Percentiles rank a stretch among this genome's conserved stretches.
Evolutionary conservation across 495 filamentous ascomycete species (phyloP).

Genomic region (Hyaloscypha bicolor): DNA sequence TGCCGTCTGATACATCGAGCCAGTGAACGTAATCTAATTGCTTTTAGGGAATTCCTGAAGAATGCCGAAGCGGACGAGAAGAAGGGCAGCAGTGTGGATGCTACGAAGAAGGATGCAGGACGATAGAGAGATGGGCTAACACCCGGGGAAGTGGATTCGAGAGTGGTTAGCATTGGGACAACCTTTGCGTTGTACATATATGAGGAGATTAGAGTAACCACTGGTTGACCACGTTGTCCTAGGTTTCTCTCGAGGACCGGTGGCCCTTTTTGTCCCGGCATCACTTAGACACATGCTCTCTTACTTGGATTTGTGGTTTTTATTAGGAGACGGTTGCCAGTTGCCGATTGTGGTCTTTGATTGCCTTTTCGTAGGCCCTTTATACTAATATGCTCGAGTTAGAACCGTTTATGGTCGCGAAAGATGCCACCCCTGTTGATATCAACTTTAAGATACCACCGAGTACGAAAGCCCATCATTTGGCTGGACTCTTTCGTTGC

Average conservation of each 20-base stretch:
- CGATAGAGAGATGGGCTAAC: conserved; percentile 39
- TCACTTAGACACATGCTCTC: neutral
- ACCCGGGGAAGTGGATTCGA: neutral
- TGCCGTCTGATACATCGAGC: neutral
- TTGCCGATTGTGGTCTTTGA: too few species aligned
- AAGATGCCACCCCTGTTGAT: too few species aligned
- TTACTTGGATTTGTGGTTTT: neutral
- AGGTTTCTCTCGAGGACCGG: neutral
- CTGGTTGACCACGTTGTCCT: conserved; percentile 7
- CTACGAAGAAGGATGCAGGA: conserved; percentile 67
- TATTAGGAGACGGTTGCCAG: too few species aligned
- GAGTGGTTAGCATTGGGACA: neutral
- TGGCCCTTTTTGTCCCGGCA: neutral
- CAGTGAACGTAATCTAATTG: conserved; percentile 33
- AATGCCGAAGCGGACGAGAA: conserved; percentile 71
- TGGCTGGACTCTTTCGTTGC: too few species aligned
- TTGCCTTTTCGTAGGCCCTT: too few species aligned
- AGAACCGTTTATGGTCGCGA: too few species aligned
- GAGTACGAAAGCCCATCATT: too few species aligned
- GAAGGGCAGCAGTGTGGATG: conserved; percentile 58
- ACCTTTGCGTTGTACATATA: conserved; percentile 25
- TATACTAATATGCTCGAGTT: too few species aligned
- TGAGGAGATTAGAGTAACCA: conserved; percentile 17
- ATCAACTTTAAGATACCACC: too few species aligned
- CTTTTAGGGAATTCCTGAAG: conserved; percentile 74